A percentile compares a stretch with the other conserved stretches of the same genome.
phyloP scores from a whole-genome alignment of 495 filamentous ascomycete species.

The Tetracladium setigerum region DNA sequence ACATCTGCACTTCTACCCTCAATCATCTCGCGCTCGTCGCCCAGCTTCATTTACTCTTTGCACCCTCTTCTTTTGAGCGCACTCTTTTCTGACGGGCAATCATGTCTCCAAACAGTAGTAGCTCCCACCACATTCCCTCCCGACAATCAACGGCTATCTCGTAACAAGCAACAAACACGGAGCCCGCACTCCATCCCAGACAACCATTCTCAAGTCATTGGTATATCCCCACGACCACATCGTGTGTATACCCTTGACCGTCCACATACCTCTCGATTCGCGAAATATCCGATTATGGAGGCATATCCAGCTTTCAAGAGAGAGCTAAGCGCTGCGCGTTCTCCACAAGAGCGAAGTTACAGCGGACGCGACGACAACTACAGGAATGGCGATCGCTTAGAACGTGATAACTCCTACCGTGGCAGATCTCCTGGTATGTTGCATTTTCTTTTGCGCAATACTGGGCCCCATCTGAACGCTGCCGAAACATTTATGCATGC shows the following conservation, averaged over 20 bases:
- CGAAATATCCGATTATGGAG: constrained; percentile 11
- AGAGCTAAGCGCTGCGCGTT: constrained; percentile 32
- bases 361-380: constrained; percentile 36
- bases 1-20: constrained; percentile 13
- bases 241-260: no score
- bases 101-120: constrained; percentile 25
- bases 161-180: constrained; percentile 15
- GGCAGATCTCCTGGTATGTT: constrained; percentile 49
- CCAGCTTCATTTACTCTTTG: constrained; percentile 20
- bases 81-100: constrained; percentile 29
- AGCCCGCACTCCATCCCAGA: background rate
- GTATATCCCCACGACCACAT: no score
- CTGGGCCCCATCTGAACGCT: background rate
- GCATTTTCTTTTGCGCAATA: background rate
- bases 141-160: constrained; percentile 21
- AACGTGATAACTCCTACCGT: constrained; percentile 44
- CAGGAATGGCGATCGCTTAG: constrained; percentile 33
- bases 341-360: constrained; percentile 43
- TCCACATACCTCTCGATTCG: background rate
- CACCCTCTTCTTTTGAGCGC: constrained; percentile 26
- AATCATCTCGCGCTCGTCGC: constrained; percentile 22
- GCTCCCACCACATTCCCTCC: constrained; percentile 5
- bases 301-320: constrained; percentile 18
- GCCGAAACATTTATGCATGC: background rate
- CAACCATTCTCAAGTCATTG: no score